Evolutionary conservation across 2,329 filamentous ascomycete species (phyloP), one percentile per base, ranked within the genome.

Genomic region (Ophiocordyceps sinensis): DNA sequence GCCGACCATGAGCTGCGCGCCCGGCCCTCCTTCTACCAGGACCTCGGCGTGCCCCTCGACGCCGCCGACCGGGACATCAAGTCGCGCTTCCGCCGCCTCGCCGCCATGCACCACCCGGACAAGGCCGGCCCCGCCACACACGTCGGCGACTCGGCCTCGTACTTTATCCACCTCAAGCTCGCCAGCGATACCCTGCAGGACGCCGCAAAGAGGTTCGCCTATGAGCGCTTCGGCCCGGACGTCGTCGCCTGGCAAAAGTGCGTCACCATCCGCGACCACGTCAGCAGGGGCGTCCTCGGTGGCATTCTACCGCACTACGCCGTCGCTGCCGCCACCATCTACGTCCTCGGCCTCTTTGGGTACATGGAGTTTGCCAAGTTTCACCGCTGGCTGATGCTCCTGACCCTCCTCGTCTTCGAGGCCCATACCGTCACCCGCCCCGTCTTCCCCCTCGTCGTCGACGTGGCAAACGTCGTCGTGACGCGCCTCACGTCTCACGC

Each of bases 171-270:
- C 53, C 71, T 96, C 52, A 89, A 88, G 66, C 67, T 79, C 37
- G 87, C 86, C 6, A 77, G 85, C 53, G 91, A 96, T 53, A 85
- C 81, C 1, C 74, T 95, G 14, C 64, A 77, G n/a, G 78, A 91
- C 54, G 76, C 83, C 3, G 78, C 77, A 1, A 79, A 75, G 53
- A 73, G 86, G 42, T 94, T 91, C 57, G 87, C 85, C 8, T 95
- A 95, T 62, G 86, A 94, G 56, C 78, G 86, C 38, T 87, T 94
- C 57, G 88, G 88, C 0, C 80, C 85, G 1, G 75, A 77, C 26
- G 70, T 88, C 17, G 59, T 81, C 12, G 57, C 59, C 9, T 89
- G 81, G 80, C 65, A 72, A 47, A 68, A 74, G 47, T 82, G 77
- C 61, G 64, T 70, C 41, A 85, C 82, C 0, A 64, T 84, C 42